phyloP scores from a whole-genome alignment of 192 early-diverging fungal genomes.

The Gryganskiella cystojenkinii region DNA sequence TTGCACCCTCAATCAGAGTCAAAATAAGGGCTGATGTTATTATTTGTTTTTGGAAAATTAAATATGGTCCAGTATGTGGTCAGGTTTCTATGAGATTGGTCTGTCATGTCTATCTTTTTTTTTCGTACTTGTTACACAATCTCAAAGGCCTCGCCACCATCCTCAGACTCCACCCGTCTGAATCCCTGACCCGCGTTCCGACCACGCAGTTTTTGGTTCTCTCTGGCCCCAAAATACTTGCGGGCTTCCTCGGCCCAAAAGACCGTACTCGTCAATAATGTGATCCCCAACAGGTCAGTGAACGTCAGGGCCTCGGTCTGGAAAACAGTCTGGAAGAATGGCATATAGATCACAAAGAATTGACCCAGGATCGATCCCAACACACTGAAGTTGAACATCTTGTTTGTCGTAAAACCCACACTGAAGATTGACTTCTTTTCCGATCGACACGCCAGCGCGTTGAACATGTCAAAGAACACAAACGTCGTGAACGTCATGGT shows the following conservation, averaged over 20 bases:
- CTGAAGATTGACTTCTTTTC: conserved; percentile 81
- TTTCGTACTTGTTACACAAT: no score
- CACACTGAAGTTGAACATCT: conserved; percentile 89
- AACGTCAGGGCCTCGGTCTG: conserved; percentile 89
- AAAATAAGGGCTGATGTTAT: no score
- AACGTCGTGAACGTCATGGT: conserved; percentile 99
- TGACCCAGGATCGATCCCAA: conserved; percentile 85
- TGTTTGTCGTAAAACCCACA: conserved; percentile 88
- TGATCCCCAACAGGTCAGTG: conserved; percentile 77
- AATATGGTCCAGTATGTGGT: no score
- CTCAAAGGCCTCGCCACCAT: conserved; percentile 48
- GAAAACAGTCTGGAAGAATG: conserved; percentile 92
- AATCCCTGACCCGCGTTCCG: conserved; percentile 35
- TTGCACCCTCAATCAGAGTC: no score
- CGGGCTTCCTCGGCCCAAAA: conserved; percentile 88
- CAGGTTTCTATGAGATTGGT: no score
- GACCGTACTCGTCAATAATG: conserved; percentile 76
- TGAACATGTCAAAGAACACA: conserved; percentile 97
- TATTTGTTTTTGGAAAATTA: no score
- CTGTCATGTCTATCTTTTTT: no score
- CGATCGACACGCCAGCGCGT: conserved; percentile 92
- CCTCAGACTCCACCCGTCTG: conserved; percentile 46
- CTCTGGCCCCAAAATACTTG: conserved; percentile 61
- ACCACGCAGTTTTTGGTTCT: conserved; percentile 21
- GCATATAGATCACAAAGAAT: conserved; percentile 87